Evolutionary conservation across 2,329 filamentous ascomycete species (phyloP).

Genomic region (Talaromyces atroroseus): DNA sequence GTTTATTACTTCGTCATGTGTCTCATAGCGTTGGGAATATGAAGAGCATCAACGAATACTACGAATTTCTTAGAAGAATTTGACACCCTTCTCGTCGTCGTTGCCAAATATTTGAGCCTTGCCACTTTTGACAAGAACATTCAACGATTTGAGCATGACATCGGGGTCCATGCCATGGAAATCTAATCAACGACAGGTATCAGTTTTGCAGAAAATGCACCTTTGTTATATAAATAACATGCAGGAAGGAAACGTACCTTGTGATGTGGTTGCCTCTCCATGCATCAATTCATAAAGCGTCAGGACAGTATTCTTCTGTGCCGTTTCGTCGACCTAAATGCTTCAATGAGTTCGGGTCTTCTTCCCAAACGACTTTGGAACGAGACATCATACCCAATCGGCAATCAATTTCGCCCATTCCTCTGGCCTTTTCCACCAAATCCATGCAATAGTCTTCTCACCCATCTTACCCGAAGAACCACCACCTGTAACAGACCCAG

Average conservation of each 20-base stretch:
- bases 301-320: slow-evolving; percentile 79
- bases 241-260: slow-evolving; percentile 48
- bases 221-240: not conserved
- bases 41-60: not conserved
- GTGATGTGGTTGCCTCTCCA: slow-evolving; percentile 70
- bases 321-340: slow-evolving; percentile 65
- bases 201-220: not conserved
- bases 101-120: slow-evolving; percentile 91
- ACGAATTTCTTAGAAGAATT: slow-evolving; percentile 70
- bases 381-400: slow-evolving; percentile 53
- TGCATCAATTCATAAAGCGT: slow-evolving; percentile 89
- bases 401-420: slow-evolving; percentile 82
- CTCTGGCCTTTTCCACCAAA: slow-evolving; percentile 81
- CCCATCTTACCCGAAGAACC: slow-evolving; percentile 16
- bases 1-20: slow-evolving; percentile 11
- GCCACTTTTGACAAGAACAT: slow-evolving; percentile 77
- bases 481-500: slow-evolving; percentile 50
- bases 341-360: not conserved
- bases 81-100: slow-evolving; percentile 84
- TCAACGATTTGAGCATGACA: slow-evolving; percentile 71
- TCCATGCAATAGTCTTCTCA: slow-evolving; percentile 57
- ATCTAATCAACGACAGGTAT: slow-evolving; percentile 46
- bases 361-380: not conserved
- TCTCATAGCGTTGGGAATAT: not conserved
- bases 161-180: slow-evolving; percentile 85